Conservation (phyloP, 805 yeast species). For the Candida oleophila region DNA sequence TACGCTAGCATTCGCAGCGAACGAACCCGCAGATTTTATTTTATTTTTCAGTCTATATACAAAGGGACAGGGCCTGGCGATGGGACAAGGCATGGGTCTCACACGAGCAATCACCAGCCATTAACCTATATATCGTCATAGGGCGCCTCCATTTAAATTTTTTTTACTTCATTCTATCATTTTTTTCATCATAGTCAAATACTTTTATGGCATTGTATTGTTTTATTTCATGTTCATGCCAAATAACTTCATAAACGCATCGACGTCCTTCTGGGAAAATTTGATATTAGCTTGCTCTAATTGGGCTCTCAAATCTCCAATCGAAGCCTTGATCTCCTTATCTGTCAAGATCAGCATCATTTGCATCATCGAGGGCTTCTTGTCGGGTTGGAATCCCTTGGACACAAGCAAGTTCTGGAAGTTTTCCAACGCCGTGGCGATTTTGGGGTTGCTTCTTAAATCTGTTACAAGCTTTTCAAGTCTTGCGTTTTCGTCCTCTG, state of each 20-base stretch:
- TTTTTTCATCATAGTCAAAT: no score
- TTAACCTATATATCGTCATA: no score
- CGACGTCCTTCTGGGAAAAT: slow-evolving; percentile 32
- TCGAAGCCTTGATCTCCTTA: slow-evolving; percentile 30
- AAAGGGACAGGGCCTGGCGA: no score
- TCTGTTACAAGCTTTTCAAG: slow-evolving; percentile 10
- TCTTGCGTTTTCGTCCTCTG: slow-evolving; percentile 2
- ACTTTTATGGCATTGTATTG: no score
- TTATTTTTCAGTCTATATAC: no score
- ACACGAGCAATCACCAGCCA: no score
- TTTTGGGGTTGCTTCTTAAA: slow-evolving; percentile 28
- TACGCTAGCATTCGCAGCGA: no score
- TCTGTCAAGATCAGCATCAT: slow-evolving; percentile 38
- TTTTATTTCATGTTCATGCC: slow-evolving; percentile 8
- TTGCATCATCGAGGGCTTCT: slow-evolving; percentile 31
- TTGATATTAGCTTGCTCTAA: slow-evolving; percentile 32
- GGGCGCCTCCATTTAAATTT: no score
- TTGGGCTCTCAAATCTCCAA: slow-evolving; percentile 26
- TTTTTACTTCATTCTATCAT: no score
- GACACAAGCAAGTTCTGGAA: slow-evolving; percentile 28
- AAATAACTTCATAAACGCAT: slow-evolving; percentile 25
- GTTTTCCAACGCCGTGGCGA: slow-evolving; percentile 24
- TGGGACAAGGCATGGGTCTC: no score
- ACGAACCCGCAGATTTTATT: no score
- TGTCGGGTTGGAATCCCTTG: slow-evolving; percentile 32